Conservation (phyloP, 176 grass and related monocot genomes). For the Poa annua region DNA sequence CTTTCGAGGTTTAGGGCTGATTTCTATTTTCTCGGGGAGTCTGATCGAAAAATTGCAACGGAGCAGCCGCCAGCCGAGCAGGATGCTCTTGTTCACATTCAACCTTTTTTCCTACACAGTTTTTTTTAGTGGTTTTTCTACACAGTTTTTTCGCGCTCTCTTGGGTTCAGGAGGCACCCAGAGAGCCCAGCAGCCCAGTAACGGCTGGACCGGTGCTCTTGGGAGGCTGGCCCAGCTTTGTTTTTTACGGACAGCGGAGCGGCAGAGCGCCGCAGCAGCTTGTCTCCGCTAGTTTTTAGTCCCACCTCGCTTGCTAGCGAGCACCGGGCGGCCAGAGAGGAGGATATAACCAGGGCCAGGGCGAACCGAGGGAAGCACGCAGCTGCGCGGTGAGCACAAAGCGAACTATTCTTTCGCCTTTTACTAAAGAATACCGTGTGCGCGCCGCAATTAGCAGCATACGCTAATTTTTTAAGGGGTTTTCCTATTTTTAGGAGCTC, state of each 20-base stretch:
- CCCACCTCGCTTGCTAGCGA: background rate
- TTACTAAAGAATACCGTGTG: conserved; percentile 79
- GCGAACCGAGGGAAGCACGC: background rate
- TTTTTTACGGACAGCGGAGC: too few species aligned
- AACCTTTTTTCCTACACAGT: background rate
- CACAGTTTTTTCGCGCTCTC: too few species aligned
- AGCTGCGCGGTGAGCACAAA: conserved; percentile 60
- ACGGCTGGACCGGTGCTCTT: too few species aligned
- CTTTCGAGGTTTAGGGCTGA: background rate
- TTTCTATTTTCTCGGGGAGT: background rate
- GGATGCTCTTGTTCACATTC: too few species aligned
- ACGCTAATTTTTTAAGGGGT: conserved; percentile 44
- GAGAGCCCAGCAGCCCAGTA: too few species aligned
- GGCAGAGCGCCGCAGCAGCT: background rate
- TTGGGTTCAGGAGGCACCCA: too few species aligned
- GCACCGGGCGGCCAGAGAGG: background rate
- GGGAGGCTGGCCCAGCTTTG: background rate
- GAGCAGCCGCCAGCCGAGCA: background rate
- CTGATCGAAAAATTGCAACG: conserved; percentile 35
- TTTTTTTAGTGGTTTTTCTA: too few species aligned
- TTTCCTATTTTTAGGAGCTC: background rate
- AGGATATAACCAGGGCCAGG: background rate
- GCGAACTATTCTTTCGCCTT: conserved; percentile 63
- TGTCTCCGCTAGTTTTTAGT: background rate
- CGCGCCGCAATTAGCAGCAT: conserved; percentile 37